Percentiles rank a stretch among this genome's conserved stretches.
Evolutionary conservation across 208 protist genomes (phyloP).

Genomic region (Leishmania tropica): DNA sequence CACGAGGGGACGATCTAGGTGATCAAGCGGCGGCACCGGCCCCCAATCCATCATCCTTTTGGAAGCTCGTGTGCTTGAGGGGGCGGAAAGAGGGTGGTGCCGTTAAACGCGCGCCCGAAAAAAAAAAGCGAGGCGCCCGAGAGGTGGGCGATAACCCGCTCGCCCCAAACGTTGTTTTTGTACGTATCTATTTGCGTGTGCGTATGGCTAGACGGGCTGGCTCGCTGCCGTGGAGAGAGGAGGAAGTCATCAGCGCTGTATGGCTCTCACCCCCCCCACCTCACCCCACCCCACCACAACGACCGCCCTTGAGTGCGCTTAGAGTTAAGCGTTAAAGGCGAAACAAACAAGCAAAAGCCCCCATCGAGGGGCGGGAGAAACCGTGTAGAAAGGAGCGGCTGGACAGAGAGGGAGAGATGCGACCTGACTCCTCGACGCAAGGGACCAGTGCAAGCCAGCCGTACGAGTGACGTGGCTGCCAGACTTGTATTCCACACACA

Average conservation of each 20-base stretch:
- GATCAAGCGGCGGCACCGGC: not conserved
- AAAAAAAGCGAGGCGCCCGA: not conserved
- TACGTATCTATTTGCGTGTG: not conserved
- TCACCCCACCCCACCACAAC: not conserved
- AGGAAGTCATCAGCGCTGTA: not conserved
- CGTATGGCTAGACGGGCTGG: not conserved
- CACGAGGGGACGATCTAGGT: not conserved
- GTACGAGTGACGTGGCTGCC: not conserved
- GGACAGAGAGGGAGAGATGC: not conserved
- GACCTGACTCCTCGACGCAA: not conserved
- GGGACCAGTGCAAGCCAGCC: not conserved
- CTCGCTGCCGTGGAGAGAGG: not conserved
- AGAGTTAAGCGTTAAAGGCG: not conserved
- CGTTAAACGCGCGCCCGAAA: not conserved
- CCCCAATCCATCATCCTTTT: not conserved
- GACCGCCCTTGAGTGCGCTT: not conserved
- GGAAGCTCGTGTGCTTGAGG: not conserved
- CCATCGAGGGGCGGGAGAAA: not conserved
- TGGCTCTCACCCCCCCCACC: not conserved
- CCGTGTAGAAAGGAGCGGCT: not conserved
- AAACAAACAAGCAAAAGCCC: not conserved
- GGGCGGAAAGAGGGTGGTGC: not conserved
- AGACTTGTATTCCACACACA: not conserved
- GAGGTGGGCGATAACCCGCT: not conserved
- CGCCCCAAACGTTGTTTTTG: not conserved